Conservation (phyloP, 2,329 filamentous ascomycete species). For the Botrytis galanthina region DNA sequence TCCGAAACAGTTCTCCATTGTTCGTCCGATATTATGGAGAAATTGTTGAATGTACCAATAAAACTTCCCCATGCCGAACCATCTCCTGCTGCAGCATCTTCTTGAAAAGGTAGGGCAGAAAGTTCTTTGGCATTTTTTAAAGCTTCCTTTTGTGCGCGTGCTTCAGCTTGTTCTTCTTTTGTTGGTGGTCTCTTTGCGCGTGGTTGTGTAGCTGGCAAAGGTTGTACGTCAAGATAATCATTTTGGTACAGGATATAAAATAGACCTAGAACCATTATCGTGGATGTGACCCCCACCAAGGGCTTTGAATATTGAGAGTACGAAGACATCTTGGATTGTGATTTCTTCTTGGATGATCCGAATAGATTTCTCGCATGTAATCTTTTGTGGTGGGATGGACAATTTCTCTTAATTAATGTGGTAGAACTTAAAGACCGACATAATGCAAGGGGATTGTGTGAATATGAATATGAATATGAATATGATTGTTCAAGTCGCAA, state of each 20-base stretch:
- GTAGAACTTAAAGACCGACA: not conserved
- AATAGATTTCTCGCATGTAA: conserved; percentile 23
- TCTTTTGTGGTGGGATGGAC: not conserved
- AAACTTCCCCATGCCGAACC: conserved; percentile 37
- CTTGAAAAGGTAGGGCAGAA: conserved; percentile 32
- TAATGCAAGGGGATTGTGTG: not conserved
- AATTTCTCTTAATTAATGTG: not conserved
- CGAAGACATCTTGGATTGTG: conserved; percentile 27
- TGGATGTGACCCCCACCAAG: conserved; percentile 31
- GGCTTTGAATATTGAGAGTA: conserved; percentile 17
- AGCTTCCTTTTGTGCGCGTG: conserved; percentile 29
- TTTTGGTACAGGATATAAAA: conserved; percentile 38
- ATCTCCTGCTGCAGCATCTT: conserved; percentile 25
- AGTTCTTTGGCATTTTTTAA: conserved; percentile 32
- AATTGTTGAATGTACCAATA: conserved; percentile 36
- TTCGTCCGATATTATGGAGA: conserved; percentile 54
- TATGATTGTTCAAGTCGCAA: conserved; percentile 19
- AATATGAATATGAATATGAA: conserved; percentile 9
- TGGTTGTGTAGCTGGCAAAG: conserved; percentile 35
- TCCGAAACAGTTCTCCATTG: conserved; percentile 56
- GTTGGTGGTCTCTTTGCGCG: conserved; percentile 30
- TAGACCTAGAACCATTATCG: conserved; percentile 30
- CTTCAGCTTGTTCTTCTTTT: conserved; percentile 24
- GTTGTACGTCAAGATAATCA: conserved; percentile 34
- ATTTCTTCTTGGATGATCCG: conserved; percentile 24